Evolutionary conservation across 805 yeast genomes (phyloP), one percentile per base, ranked within the genome.

Genomic region (Kockiozyma suomiensis): DNA sequence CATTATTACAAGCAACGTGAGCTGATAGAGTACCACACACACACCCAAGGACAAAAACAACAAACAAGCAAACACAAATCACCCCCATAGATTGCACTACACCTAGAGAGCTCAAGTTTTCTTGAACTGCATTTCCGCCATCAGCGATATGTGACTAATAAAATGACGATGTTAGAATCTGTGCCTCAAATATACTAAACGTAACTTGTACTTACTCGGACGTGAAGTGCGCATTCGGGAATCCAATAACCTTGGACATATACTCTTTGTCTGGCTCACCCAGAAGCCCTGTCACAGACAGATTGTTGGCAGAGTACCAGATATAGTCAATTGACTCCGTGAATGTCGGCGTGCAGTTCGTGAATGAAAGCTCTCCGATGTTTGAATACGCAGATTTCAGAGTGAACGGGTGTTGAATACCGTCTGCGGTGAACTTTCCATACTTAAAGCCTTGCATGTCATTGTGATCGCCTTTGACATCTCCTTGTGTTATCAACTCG

Each of bases 301-400:
- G 78, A n/a, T 85, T 79, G 13, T 85, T 80, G 7, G 96, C 88
- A 1, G 97, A 84, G 75, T 88, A 91, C 97, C 98, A 96, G 59
- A 94, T 86, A 73, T 94, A 94, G 76, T 94, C 99, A 75, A 94
- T 90, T 42, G 86, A 92, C 70, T 90, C 91, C 1, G 96, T 90
- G 75, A 94, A 94, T 37, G 87, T 85, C 28, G 99, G 99, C 0
- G 98, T 86, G 74, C 86, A 87, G 74, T 94, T 94, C 5, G 99
- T 93, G 73, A 93, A 93, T 47, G 97, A 96, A 62, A 94, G 80
- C 74, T 94, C 97, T 26, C 92, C 92, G 70, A 92, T 82, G 64
- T 82, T 80, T 43, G 87, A 85, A 73, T 94, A 94, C 2, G 97
- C 88, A 7, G 96, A 88, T 73, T 85, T 89, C 74, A 94, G 78